Evolutionary conservation across 2,329 filamentous ascomycete genomes (phyloP), one percentile per base, ranked within the genome.

Genomic region (Botrytis deweyae): DNA sequence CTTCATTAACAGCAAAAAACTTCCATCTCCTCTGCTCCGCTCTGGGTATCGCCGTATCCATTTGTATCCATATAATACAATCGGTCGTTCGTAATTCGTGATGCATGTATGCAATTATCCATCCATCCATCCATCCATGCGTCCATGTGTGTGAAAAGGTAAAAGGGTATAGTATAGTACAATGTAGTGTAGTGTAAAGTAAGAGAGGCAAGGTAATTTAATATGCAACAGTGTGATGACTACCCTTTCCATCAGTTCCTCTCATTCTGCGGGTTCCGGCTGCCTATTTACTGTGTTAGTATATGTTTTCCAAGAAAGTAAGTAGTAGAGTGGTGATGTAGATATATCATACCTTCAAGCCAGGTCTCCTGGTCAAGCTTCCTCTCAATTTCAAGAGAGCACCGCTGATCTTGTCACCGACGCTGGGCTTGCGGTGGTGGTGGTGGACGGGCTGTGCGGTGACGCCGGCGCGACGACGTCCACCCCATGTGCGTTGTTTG

Each of bases 391-490:
- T 93, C 84, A 93, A 86, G 81, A 95, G 84, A 0, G 92, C 92
- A 29, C 93, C 93, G 68, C 88, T 90, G 78, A 95, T 87, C 83
- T 95, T 95, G 84, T 95, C 93, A 65, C 91, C 91, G 77, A 95
- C 84, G 6, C 65, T 61, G 1, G 46, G 52, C n/a, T 59, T 69
- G 29, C 49, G 63, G 33, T 61, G 64, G 5, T 72, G 63, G 12
- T 72, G 64, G 9, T 69, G 63, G 4, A 40, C 36, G 0, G 61
- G 62, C 7, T 67, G 62, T 6, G 46, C n/a, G 12, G 58, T 33
- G 12, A 14, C 38, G 25, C 58, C 40, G 0, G 42, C 42, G n/a
- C 46, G 46, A n/a, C 70, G 61, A 29, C 70, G 46, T 1, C 62
- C 25, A 3, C 70, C 38, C 70, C 46, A 55, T 7, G 65, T 55